Evolutionary conservation across 2,329 filamentous ascomycete genomes (phyloP), one percentile per base, ranked within the genome.

Genomic region (Pleoardoris graminearum): DNA sequence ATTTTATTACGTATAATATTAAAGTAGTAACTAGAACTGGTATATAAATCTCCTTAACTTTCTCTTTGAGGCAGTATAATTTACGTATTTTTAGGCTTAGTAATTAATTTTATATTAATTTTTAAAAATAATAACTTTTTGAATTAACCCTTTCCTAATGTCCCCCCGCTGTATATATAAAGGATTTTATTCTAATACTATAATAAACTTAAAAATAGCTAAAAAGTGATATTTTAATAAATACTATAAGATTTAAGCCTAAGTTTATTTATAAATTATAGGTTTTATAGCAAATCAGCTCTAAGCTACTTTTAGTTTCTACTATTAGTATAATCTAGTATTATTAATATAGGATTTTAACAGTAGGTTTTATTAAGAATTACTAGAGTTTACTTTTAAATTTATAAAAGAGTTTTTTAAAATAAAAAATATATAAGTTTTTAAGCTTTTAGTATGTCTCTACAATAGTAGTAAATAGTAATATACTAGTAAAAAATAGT

Each of bases 401-500:
- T 61, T 61, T 43, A 59, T 43, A n/a, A 35, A 35, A 16, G 14
- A 35, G 32, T 35, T 35, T 12, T 12, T 35, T 35, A 35, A 12
- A n/a, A 35, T 35, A 7, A 35, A 35, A 35, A 12, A 35, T 35
- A 35, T 35, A 35, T 35, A 35, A 22, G 16, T 6, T 46, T 46
- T 22, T 35, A 27, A 27, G 6, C n/a, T n/a, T 35, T 33, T 33
- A n/a, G 6, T 21, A 46, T 6, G 5, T 35, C 32, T 35, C 4
- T n/a, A 5, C 19, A 46, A 16, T 4, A 35, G 4, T 33, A 33
- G 4, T 51, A 14, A 16, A 37, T 50, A 32, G 22, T 53, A 36
- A 44, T 35, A 48, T 6, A 19, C 25, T 25, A 5, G 38, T 48
- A 23, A 67, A 63, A 12, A 68, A 68, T 52, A 54, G 50, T 35